A percentile compares a stretch with the other conserved stretches of the same genome.
These are phyloP conservation scores for Codiaeum variegatum DNA, from an alignment of 441 rosid genomes.

Conservation along the genomic window DNA sequence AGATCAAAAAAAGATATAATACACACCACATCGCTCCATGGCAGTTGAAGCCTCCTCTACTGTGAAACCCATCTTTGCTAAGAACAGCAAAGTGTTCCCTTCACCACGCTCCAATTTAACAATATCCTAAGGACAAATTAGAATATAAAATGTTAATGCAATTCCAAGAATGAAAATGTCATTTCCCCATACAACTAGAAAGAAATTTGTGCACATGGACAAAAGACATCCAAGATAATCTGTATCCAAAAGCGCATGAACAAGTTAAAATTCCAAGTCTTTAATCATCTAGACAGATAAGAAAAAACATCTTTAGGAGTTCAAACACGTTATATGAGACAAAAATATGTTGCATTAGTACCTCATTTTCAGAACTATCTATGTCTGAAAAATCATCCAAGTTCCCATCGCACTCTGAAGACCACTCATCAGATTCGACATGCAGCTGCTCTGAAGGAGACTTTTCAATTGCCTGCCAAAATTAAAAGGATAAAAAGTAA, in stretches of 20 bases:
- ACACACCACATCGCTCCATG: conserved; percentile 80
- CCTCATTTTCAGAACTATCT: conserved; percentile 58
- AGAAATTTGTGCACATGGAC: not conserved
- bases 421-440: conserved; percentile 36
- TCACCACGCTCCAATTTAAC: conserved; percentile 30
- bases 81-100: conserved; percentile 33
- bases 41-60: conserved; percentile 66
- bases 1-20: conserved; percentile 4
- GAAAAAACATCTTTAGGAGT: not conserved
- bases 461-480: conserved; percentile 52
- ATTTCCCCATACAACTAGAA: not conserved
- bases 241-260: not conserved
- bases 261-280: not conserved
- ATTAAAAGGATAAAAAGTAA: not conserved
- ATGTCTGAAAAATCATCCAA: conserved; percentile 47
- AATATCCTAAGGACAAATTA: conserved; percentile 30
- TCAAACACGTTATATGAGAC: not conserved
- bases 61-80: conserved; percentile 70
- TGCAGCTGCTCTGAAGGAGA: conserved; percentile 37
- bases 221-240: not conserved
- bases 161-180: not conserved
- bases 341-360: conserved; percentile 16
- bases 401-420: conserved; percentile 47
- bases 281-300: not conserved
- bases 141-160: not conserved